These are phyloP conservation scores for Aspergillus costaricaensis DNA, from an alignment of 2,329 filamentous ascomycete species.

Conservation along the genomic window DNA sequence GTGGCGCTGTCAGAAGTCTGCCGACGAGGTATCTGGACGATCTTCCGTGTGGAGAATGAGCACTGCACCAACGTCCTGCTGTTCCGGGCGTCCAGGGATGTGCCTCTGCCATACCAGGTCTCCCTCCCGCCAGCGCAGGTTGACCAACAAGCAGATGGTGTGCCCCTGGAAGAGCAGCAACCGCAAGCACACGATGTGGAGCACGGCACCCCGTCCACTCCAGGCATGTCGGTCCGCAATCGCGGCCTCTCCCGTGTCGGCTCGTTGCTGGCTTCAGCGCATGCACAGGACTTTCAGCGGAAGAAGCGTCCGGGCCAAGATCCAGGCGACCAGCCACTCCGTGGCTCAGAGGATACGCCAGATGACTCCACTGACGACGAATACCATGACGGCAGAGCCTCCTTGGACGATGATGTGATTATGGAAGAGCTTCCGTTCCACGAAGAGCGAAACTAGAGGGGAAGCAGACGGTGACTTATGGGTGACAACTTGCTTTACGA, in stretches of 20 bases:
- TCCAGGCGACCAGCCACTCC: conserved; percentile 36
- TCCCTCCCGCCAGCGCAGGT: conserved; percentile 23
- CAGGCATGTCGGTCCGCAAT: conserved; percentile 29
- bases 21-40: conserved; percentile 85
- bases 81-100: conserved; percentile 85
- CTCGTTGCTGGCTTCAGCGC: conserved; percentile 76
- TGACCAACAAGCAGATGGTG: conserved; percentile 21
- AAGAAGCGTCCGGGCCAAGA: conserved; percentile 58
- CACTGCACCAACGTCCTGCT: conserved; percentile 89
- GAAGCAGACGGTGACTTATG: neutral
- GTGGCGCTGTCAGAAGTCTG: conserved; percentile 76
- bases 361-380: conserved; percentile 44
- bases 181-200: conserved; percentile 30
- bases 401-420: conserved; percentile 18
- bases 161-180: conserved; percentile 32
- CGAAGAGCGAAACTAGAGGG: conserved; percentile 8
- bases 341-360: conserved; percentile 34
- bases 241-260: conserved; percentile 55
- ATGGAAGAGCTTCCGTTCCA: conserved; percentile 19
- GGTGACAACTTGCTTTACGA: neutral
- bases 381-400: conserved; percentile 29
- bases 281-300: conserved; percentile 90
- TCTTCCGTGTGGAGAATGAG: conserved; percentile 96
- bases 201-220: conserved; percentile 28
- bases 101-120: conserved; percentile 77